These are phyloP conservation scores for Suillus paluster DNA, from an alignment of 768 basidiomycete genomes.

Conservation along the genomic window DNA sequence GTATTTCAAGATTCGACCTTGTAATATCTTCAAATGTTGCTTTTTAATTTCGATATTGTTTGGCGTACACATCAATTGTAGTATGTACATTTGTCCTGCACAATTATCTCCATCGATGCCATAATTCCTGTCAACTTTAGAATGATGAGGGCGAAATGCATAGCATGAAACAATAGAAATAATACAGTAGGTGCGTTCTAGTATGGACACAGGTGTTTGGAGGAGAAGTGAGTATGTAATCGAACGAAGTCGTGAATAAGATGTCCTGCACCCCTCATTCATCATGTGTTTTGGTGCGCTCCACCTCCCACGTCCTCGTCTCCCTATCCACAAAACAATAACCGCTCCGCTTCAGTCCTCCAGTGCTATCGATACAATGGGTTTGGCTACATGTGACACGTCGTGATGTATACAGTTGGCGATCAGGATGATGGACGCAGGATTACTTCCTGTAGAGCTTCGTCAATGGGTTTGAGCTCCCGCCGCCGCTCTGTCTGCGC, in stretches of 20 bases:
- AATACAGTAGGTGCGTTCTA: slow-evolving; percentile 29
- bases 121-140: neutral
- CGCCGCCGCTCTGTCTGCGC: slow-evolving; percentile 24
- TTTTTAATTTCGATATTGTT: no score
- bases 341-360: neutral
- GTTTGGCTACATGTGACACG: slow-evolving; percentile 15
- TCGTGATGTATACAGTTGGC: slow-evolving; percentile 10
- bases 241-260: slow-evolving; percentile 8
- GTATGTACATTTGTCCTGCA: neutral
- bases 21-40: no score
- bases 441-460: slow-evolving; percentile 39
- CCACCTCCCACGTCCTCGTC: slow-evolving; percentile 7
- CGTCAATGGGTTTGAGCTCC: slow-evolving; percentile 37
- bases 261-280: slow-evolving; percentile 13
- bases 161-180: slow-evolving; percentile 20
- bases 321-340: slow-evolving; percentile 13
- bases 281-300: neutral
- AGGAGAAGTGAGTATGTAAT: slow-evolving; percentile 12
- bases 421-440: slow-evolving; percentile 7
- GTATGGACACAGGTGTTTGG: slow-evolving; percentile 25
- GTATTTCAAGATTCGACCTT: no score
- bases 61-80: no score
- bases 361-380: slow-evolving; percentile 31
- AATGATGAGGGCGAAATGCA: slow-evolving; percentile 4
- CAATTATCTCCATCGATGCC: slow-evolving; percentile 15